Base-by-base conservation (phyloP, 2,329 filamentous ascomycete species). In the Ploettnerulaceae sp. region DNA sequence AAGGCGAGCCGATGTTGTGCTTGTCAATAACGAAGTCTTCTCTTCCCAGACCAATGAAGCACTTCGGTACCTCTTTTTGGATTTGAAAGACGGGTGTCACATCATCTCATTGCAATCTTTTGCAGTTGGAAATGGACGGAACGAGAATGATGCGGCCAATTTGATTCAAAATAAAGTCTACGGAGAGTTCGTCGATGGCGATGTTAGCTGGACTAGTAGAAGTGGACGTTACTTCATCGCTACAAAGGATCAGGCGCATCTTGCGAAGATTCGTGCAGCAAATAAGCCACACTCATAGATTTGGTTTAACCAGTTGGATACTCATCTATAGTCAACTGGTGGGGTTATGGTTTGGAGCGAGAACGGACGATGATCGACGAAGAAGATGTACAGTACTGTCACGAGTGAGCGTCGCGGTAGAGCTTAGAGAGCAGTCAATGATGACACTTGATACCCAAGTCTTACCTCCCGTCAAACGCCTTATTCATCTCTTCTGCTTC, bases 21-120 rank as follows among this genome's bases (percentile, higher is more conserved):
- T 98, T 20, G 91, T 97, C 59, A 98, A 98, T 72, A 98, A 98
- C 69, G 90, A 97, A 68, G 93, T 89, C 2, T 98, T 98, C 67
- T 90, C 84, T 5, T 84, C 90, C 11, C 76, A 84, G 57, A 77
- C 96, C 45, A 98, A 97, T 67, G 84, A 88, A 61, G 79, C 81
- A 52, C 73, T 98, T 35, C 80, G 91, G 56, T 81, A 88, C 58
- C 88, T 95, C 71, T 97, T 98, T 61, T 71, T 98, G 50, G 93
- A 98, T 61, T 72, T 97, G 53, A 97, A 96, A 68, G 77, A 86
- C 45, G 91, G 91, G 2, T 90, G 86, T 67, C 85, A 86, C 66
- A 86, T 98, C 47, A 84, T 97, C 32, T 95, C 89, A 41, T 75
- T 98, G 49, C 94, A 93, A 69, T 89, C 85, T 1, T 98, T 98